phyloP scores from a whole-genome alignment of 805 yeast genomes.

The Lipomyces kockii region DNA sequence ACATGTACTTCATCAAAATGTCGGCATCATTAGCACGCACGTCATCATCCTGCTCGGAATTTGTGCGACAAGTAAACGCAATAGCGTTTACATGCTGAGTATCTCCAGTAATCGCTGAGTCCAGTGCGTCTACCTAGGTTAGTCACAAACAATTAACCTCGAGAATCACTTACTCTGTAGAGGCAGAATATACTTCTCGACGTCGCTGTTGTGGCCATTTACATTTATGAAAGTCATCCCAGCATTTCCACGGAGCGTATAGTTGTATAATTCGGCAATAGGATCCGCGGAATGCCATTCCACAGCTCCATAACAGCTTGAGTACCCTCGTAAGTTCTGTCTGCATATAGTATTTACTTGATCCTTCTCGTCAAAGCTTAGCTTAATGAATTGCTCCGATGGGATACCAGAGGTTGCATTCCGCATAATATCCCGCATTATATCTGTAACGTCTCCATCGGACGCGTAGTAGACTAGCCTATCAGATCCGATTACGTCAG shows the following conservation, averaged over 20 bases:
- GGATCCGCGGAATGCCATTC: slow-evolving; percentile 43
- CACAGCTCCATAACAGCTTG: slow-evolving; percentile 44
- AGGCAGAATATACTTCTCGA: slow-evolving; percentile 42
- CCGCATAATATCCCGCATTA: slow-evolving; percentile 38
- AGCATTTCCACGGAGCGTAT: slow-evolving; percentile 43
- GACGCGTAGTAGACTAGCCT: slow-evolving; percentile 37
- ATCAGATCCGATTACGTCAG: slow-evolving; percentile 36
- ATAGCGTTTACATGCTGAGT: slow-evolving; percentile 26
- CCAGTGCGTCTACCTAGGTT: slow-evolving; percentile 40
- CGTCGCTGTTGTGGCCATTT: slow-evolving; percentile 34
- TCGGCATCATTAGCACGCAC: slow-evolving; percentile 38
- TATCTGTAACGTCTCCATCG: slow-evolving; percentile 25
- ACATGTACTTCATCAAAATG: slow-evolving; percentile 39
- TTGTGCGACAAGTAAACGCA: slow-evolving; percentile 41
- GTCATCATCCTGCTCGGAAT: slow-evolving; percentile 30
- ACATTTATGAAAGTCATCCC: slow-evolving; percentile 40
- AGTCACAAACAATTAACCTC: background rate
- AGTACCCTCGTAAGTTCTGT: slow-evolving; percentile 41
- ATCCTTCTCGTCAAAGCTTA: slow-evolving; percentile 14
- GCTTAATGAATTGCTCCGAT: slow-evolving; percentile 32
- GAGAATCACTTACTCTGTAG: slow-evolving; percentile 33
- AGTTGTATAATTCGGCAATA: slow-evolving; percentile 39
- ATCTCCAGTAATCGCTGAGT: slow-evolving; percentile 16
- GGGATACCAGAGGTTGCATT: slow-evolving; percentile 42
- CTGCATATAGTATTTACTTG: slow-evolving; percentile 34